Conservation (phyloP, 2,329 filamentous ascomycete genomes). For the Microsporum canis region DNA sequence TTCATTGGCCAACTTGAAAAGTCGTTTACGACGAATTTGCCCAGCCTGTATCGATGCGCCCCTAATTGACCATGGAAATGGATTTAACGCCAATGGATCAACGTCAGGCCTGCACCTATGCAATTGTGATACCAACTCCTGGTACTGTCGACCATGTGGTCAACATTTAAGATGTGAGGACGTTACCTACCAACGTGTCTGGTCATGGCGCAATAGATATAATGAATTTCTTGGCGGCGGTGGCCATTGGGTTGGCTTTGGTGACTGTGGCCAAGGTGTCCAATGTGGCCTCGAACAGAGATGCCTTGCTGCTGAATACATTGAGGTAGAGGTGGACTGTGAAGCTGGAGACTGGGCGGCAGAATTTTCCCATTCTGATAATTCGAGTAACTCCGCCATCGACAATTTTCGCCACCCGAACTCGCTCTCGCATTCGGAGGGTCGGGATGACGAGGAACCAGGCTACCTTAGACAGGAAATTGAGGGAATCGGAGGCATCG, state of each 20-base stretch:
- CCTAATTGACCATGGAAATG: constrained; percentile 33
- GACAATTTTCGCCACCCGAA: constrained; percentile 12
- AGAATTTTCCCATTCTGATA: constrained; percentile 23
- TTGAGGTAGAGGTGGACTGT: constrained; percentile 76
- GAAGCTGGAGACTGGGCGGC: constrained; percentile 62
- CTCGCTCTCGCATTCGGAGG: constrained; percentile 13
- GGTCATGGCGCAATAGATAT: constrained; percentile 83
- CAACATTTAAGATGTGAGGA: constrained; percentile 51
- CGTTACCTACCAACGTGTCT: constrained; percentile 54
- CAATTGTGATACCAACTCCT: constrained; percentile 51
- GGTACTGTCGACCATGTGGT: constrained; percentile 79
- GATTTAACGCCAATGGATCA: constrained; percentile 4
- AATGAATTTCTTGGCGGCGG: constrained; percentile 64
- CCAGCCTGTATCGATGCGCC: constrained; percentile 61
- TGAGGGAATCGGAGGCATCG: constrained; percentile 74
- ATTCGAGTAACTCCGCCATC: constrained; percentile 17
- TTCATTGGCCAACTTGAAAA: constrained; percentile 52
- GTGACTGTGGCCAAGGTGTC: constrained; percentile 78
- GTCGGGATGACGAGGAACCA: constrained; percentile 36
- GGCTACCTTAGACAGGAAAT: constrained; percentile 83
- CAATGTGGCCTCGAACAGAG: constrained; percentile 67
- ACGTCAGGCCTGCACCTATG: constrained; percentile 40
- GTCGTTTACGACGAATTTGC: constrained; percentile 73
- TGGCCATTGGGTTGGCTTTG: constrained; percentile 74
- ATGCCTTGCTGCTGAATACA: constrained; percentile 65